Evolutionary conservation across 306 rosid genomes (phyloP).

Genomic region (Rubus idaeus): DNA sequence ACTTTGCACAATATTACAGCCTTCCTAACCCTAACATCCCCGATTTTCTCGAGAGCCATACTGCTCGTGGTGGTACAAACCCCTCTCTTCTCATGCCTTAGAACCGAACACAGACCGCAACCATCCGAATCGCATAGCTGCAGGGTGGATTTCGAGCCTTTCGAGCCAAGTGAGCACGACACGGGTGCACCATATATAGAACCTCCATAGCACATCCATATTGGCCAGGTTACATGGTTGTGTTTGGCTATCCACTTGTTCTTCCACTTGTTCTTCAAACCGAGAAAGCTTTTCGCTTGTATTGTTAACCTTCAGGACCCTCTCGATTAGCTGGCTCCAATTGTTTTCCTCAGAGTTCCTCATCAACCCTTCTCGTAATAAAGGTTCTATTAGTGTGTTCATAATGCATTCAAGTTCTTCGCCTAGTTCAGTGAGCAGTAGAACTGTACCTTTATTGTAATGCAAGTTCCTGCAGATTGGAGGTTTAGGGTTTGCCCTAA

Average conservation of each 20-base stretch:
- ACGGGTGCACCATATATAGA: neutral
- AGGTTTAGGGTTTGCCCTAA: neutral
- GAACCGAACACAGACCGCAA: neutral
- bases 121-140: neutral
- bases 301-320: neutral
- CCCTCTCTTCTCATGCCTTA: neutral
- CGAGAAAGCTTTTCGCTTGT: neutral
- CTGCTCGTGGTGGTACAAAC: neutral
- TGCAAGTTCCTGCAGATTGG: neutral
- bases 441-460: neutral
- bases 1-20: constrained; percentile 5
- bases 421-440: neutral
- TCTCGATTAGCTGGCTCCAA: neutral
- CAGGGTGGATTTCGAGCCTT: neutral
- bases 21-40: neutral
- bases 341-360: neutral
- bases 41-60: neutral
- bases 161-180: neutral
- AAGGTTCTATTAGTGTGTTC: neutral
- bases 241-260: neutral
- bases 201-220: neutral
- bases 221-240: neutral
- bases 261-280: neutral
- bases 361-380: neutral
- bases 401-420: neutral